Percentiles rank a stretch among this genome's conserved stretches.
These are phyloP conservation scores for Meyerozyma carpophila DNA, from an alignment of 1,139 yeast species.

Conservation along the genomic window DNA sequence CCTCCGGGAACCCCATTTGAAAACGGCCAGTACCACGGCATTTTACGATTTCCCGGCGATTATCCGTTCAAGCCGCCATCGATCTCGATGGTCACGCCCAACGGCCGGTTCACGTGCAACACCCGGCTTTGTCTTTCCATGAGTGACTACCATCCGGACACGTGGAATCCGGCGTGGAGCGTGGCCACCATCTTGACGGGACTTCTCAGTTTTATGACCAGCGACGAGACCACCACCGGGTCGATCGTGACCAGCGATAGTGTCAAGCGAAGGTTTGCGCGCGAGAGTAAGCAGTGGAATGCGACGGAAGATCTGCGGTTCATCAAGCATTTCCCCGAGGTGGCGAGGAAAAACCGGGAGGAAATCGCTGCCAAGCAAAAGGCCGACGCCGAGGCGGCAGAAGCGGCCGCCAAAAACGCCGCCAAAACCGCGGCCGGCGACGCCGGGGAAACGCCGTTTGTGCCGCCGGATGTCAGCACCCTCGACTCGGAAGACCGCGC, in stretches of 20 bases:
- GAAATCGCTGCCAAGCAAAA: conserved; percentile 18
- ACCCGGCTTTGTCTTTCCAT: conserved; percentile 79
- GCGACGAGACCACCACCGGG: conserved; percentile 34
- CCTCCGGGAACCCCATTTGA: conserved; percentile 84
- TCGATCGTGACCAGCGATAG: conserved; percentile 31
- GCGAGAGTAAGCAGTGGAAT: conserved; percentile 66
- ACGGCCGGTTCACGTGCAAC: conserved; percentile 73
- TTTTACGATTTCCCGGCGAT: conserved; percentile 74
- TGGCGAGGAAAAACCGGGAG: conserved; percentile 42
- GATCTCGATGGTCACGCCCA: conserved; percentile 84
- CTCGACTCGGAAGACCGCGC: conserved; percentile 46
- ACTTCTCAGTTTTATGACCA: conserved; percentile 81
- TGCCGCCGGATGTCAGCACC: conserved; percentile 12
- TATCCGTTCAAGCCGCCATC: conserved; percentile 94
- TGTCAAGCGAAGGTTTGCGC: conserved; percentile 33
- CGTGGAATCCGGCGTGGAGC: conserved; percentile 96
- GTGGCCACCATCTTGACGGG: conserved; percentile 85
- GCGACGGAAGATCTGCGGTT: conserved; percentile 50
- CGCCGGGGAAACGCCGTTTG: neutral
- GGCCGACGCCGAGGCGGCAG: conserved; percentile 5
- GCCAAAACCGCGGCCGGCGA: no score
- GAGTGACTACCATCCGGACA: conserved; percentile 89
- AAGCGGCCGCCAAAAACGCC: conserved; percentile 3
- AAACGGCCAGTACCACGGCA: conserved; percentile 87
- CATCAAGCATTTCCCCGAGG: conserved; percentile 61